Base-by-base conservation (phyloP, 2,329 filamentous ascomycete species). In the Apiospora marii region DNA sequence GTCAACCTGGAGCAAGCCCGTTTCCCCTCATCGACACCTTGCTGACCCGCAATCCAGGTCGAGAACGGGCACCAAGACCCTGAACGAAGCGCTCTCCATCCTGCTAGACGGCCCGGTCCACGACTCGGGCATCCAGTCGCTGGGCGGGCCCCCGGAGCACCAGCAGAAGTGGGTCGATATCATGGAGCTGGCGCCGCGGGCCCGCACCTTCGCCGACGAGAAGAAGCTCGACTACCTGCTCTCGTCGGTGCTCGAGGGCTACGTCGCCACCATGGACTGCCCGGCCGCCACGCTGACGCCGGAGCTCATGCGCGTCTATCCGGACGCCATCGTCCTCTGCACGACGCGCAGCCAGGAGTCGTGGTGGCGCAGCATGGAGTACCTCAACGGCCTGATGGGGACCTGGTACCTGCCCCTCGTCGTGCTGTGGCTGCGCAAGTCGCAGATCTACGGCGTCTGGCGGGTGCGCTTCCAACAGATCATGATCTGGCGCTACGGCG, bases 271-370 rank as follows among this genome's bases (percentile, higher is more conserved):
- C 69, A 81, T 82, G 78, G 87, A 88, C 76, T 79, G 83, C 43
- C 86, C 86, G 27, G 58, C 58, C 8, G 58, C 58, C 3, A 64
- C 58, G 58, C 81, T 88, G 22, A 82, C 80, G 27, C 82, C 84
- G 53, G 85, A 88, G 74, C 80, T 88, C 70, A 79, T 88, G 77
- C 81, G 84, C 49, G 77, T 87, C 46, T 88, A 86, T 74, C 87
- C 87, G 0, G 82, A 87, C 49, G 86, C 87, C 24, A 82, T 84
- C 70, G 85, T 88, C 43, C 83, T 88, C 70, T 83, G 81, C 74
- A 86, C 84, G 19, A 83, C 81, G 1, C 79, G 84, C 69, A 80
- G 83, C 72, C 77, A 81, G 61, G 76, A 76, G 48, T 79, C 80
- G 3, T 84, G 83, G 83, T 83, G 81, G 81, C 78, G 76, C 73